Evolutionary conservation across 208 protist genomes (phyloP).

Genomic region (Leishmania amazonensis): DNA sequence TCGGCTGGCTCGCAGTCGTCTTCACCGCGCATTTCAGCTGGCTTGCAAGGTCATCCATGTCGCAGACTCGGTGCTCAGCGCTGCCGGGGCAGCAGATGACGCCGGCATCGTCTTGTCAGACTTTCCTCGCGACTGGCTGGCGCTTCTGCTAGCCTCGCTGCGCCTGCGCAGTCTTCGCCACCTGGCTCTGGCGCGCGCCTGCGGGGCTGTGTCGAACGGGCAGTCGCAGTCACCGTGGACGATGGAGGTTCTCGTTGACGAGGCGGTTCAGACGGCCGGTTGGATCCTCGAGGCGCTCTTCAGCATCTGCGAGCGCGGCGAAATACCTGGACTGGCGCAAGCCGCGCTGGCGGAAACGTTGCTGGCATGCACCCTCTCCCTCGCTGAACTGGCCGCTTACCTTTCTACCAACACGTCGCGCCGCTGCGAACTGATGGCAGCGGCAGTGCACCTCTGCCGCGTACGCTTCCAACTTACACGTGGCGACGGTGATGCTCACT

Average conservation of each 20-base stretch:
- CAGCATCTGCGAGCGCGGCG: slow-evolving; percentile 1
- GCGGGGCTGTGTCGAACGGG: not conserved
- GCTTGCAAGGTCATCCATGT: slow-evolving; percentile 24
- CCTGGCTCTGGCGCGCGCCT: slow-evolving; percentile 18
- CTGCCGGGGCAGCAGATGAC: not conserved
- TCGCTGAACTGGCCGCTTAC: slow-evolving; percentile 26
- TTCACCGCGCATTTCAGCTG: not conserved
- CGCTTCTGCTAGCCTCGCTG: slow-evolving; percentile 25
- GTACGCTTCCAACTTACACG: slow-evolving; percentile 6
- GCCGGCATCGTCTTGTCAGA: slow-evolving; percentile 3
- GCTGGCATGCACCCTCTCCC: slow-evolving; percentile 21
- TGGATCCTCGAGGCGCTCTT: slow-evolving; percentile 18
- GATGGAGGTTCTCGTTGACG: slow-evolving; percentile 5
- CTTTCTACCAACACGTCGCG: slow-evolving; percentile 19
- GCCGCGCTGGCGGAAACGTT: slow-evolving; percentile 14
- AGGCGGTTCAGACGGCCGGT: slow-evolving; percentile 14
- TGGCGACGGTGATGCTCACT: not conserved
- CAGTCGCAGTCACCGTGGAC: not conserved
- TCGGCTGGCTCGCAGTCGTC: not conserved
- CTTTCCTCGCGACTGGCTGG: slow-evolving; percentile 11
- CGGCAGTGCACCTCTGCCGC: slow-evolving; percentile 22
- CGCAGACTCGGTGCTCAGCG: slow-evolving; percentile 19
- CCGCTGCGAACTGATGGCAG: slow-evolving; percentile 25
- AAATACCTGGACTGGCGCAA: slow-evolving; percentile 6
- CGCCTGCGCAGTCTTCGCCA: slow-evolving; percentile 38